Evolutionary conservation across 257 asterid species (phyloP), one percentile per base, ranked within the genome.

Genomic region (Petunia axillaris): DNA sequence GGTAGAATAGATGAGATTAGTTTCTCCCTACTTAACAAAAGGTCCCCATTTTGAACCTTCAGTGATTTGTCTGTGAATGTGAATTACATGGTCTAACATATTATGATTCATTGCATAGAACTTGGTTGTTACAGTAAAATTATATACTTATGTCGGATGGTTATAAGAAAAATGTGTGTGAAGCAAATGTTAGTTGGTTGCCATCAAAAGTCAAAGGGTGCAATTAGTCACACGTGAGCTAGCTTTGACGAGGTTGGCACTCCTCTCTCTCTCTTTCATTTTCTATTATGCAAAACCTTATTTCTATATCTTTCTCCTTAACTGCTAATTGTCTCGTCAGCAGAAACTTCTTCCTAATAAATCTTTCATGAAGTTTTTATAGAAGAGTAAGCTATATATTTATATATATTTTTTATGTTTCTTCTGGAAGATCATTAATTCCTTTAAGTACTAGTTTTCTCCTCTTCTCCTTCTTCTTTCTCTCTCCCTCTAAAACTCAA

Each of bases 151-250:
- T n/a, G n/a, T n/a, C n/a, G n/a, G n/a, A n/a, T n/a, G 25, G 25
- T 25, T 25, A 25, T 25, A 25, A 25, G 25, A 25, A 25, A n/a
- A 63, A 64, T 35, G 70, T 77, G 65, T 82, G 87, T 81, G 89
- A 85, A 81, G 85, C 87, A 85, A 81, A 84, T 81, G 80, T 25
- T 50, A 44, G 58, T 74, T 77, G 44, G 82, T 82, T 83, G 77
- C 82, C 80, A 60, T 90, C 91, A 52, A 90, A 91, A 86, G 97
- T 91, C 97, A 91, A 90, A 76, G 82, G 50, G 87, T 75, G 65
- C 74, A 68, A 82, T 80, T 85, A 88, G 85, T 87, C 94, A 89
- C 94, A 90, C 93, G 93, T 89, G 95, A 75, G 88, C 71, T 50
- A 73, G 79, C 89, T 81, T 79, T 83, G 83, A 83, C 79, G 70